A percentile compares a stretch with the other conserved stretches of the same genome.
Evolutionary conservation across 202 grass and related monocot species (phyloP).

Genomic region (Panicum hallii): DNA sequence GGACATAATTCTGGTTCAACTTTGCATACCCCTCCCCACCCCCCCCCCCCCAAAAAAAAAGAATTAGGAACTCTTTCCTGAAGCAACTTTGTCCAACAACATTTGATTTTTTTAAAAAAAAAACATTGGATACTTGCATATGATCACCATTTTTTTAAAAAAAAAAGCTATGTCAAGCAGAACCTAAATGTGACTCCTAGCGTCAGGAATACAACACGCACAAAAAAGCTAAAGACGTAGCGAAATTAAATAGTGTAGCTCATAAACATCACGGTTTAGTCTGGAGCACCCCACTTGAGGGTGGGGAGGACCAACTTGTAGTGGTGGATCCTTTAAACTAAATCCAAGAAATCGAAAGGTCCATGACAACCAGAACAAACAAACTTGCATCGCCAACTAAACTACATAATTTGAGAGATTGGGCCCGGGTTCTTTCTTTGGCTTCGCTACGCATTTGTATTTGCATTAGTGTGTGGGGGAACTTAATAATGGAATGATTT

Average conservation of each 20-base stretch:
- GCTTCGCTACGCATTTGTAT: not conserved
- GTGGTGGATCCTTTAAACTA: not conserved
- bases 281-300: not conserved
- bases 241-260: not conserved
- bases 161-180: too few relatives aligned
- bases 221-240: not conserved
- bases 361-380: not conserved
- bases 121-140: too few relatives aligned
- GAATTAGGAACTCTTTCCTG: not conserved
- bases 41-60: too few relatives aligned
- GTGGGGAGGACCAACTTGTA: not conserved
- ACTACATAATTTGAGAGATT: not conserved
- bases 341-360: not conserved
- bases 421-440: not conserved
- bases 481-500: not conserved
- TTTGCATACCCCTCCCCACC: too few relatives aligned
- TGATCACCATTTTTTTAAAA: too few relatives aligned
- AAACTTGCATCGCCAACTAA: not conserved
- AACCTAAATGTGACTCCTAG: not conserved
- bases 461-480: not conserved
- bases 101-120: not conserved
- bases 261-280: not conserved
- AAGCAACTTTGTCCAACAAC: not conserved
- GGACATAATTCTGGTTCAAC: too few relatives aligned
- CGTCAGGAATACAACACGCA: not conserved